A percentile compares a stretch with the other conserved stretches of the same genome.
phyloP scores from a whole-genome alignment of 352 stramenopile species.

The Phytophthora megakarya region DNA sequence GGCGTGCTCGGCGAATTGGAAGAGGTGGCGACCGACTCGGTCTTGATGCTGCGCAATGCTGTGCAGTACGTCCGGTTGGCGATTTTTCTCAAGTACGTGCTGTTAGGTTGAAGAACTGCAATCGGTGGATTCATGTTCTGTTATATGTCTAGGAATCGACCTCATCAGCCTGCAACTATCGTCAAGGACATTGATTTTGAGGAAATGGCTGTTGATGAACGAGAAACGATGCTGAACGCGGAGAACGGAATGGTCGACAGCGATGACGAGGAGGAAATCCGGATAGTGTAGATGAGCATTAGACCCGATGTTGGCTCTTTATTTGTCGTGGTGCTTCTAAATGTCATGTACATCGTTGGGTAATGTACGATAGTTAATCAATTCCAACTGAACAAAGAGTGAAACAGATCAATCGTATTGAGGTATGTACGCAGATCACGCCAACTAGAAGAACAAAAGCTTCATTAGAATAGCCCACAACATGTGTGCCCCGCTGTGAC shows the following conservation, averaged over 20 bases:
- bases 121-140: neutral
- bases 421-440: slow-evolving; percentile 24
- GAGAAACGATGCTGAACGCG: slow-evolving; percentile 57
- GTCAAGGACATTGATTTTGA: slow-evolving; percentile 75
- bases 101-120: neutral
- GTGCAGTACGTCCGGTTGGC: slow-evolving; percentile 82
- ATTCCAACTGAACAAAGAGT: neutral
- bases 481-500: slow-evolving; percentile 70
- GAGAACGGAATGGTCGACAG: slow-evolving; percentile 48
- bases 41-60: slow-evolving; percentile 78
- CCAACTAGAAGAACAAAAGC: slow-evolving; percentile 81
- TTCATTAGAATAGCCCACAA: slow-evolving; percentile 87
- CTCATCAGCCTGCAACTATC: slow-evolving; percentile 46
- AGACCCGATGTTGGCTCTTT: slow-evolving; percentile 16
- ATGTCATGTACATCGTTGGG: slow-evolving; percentile 26
- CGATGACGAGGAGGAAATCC: slow-evolving; percentile 40
- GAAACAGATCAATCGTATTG: slow-evolving; percentile 25
- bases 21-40: slow-evolving; percentile 76
- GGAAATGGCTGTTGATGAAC: slow-evolving; percentile 42
- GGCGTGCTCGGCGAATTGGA: slow-evolving; percentile 81
- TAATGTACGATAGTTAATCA: slow-evolving; percentile 10
- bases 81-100: slow-evolving; percentile 81
- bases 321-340: slow-evolving; percentile 22
- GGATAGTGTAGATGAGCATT: slow-evolving; percentile 37
- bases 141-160: slow-evolving; percentile 52